Conservation (phyloP, 2,329 filamentous ascomycete genomes). For the Cyphellophora europaea region DNA sequence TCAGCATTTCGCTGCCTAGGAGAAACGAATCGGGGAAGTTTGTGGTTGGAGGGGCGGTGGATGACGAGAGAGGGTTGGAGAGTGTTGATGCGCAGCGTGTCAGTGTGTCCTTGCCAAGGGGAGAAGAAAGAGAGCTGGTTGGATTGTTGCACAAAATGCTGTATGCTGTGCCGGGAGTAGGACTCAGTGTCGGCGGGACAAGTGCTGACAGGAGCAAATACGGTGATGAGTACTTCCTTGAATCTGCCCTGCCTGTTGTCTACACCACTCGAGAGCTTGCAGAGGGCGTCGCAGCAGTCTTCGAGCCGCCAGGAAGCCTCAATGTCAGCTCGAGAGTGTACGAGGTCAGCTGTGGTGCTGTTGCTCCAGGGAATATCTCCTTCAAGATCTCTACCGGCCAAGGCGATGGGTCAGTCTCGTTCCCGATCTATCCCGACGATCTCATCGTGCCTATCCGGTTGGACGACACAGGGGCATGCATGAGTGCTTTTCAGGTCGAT, state of each 20-base stretch:
- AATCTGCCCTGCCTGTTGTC: neutral
- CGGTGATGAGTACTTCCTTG: neutral
- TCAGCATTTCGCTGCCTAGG: neutral
- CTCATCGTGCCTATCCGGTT: neutral
- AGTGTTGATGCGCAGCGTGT: neutral
- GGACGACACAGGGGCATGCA: neutral
- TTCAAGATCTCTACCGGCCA: too few species aligned
- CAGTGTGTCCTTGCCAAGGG: neutral
- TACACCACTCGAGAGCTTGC: neutral
- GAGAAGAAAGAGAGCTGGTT: neutral
- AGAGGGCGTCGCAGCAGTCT: neutral
- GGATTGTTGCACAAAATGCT: neutral
- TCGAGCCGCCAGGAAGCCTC: neutral
- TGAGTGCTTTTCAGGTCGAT: slow-evolving; percentile 1
- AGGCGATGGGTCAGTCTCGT: neutral
- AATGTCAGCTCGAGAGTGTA: too few species aligned
- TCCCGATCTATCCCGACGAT: neutral
- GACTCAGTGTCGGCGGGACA: neutral
- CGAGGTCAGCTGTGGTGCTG: too few species aligned
- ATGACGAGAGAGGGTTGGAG: too few species aligned
- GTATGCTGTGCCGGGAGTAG: neutral
- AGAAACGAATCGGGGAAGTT: neutral
- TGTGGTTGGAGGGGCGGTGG: neutral
- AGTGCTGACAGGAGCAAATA: neutral
- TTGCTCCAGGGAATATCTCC: too few species aligned